Percentiles rank a stretch among this genome's conserved stretches.
Evolutionary conservation across 2,329 filamentous ascomycete genomes (phyloP).

Genomic region (Penicillium sp.): DNA sequence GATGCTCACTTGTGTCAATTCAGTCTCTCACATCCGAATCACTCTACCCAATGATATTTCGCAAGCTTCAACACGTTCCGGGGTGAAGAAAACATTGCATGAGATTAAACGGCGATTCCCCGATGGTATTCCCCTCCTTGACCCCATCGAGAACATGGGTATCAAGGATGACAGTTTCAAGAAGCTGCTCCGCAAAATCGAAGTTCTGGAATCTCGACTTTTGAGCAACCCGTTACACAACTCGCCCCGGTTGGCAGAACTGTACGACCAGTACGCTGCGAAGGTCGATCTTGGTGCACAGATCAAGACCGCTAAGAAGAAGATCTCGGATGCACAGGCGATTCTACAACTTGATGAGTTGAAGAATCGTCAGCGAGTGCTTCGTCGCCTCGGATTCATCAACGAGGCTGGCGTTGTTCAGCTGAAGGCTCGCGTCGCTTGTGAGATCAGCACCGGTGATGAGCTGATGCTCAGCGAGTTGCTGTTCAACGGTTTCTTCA

Average conservation of each 20-base stretch:
- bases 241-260: slow-evolving; percentile 76
- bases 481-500: slow-evolving; percentile 97
- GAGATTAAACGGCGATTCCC: slow-evolving; percentile 88
- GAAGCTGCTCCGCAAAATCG: slow-evolving; percentile 88
- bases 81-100: slow-evolving; percentile 65
- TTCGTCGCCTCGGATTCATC: slow-evolving; percentile 92
- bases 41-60: slow-evolving; percentile 79
- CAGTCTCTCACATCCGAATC: slow-evolving; percentile 79
- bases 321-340: slow-evolving; percentile 79
- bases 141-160: slow-evolving; percentile 94
- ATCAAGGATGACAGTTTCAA: slow-evolving; percentile 93
- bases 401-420: slow-evolving; percentile 94
- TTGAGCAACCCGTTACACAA: slow-evolving; percentile 89
- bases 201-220: slow-evolving; percentile 88
- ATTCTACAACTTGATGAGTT: slow-evolving; percentile 94
- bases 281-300: slow-evolving; percentile 76
- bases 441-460: slow-evolving; percentile 95
- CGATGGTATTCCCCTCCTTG: slow-evolving; percentile 83
- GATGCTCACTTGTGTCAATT: slow-evolving; percentile 79
- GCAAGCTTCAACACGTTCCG: slow-evolving; percentile 66
- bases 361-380: slow-evolving; percentile 91
- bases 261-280: slow-evolving; percentile 82
- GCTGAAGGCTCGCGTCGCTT: slow-evolving; percentile 94
- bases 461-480: slow-evolving; percentile 91
- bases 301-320: slow-evolving; percentile 86